Base-by-base conservation (phyloP, 257 asterid genomes). In the Fraxinus pennsylvanica region DNA sequence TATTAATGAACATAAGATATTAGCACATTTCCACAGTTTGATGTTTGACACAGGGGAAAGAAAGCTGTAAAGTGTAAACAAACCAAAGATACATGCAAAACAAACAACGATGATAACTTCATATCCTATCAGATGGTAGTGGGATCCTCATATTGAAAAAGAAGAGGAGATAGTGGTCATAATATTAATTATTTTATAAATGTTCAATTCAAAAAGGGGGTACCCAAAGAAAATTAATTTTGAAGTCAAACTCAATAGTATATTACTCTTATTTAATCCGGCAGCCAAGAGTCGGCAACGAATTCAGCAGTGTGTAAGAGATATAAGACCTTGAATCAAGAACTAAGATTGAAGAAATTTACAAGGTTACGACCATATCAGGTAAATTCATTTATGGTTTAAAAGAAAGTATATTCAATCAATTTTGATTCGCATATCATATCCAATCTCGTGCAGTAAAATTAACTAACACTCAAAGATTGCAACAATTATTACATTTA, bases 21-120 rank as follows among this genome's bases (percentile, higher is more conserved):
- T 68, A 27, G 29, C 73, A 69, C 50, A 71, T 71, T 76, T 81
- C 66, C 75, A 65, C 17, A 30, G 74, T 32, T 50, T 21, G 63
- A 71, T 54, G 70, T 67, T 30, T 38, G 15, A 39, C 27, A 30
- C 39, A 2, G 17, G 47, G 32, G 59, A 63, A 63, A 19, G 9
- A 27, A 25, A 9, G 19, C 69, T 27, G 69, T 63, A 63, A 25
- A 61, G 15, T 39, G 45, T 39, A 39, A 39, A 39, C 45, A 39
- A 7, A 9, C 33, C 9, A 61, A 61, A 25, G 32, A 25, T 22
- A 61, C 13, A 22, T 6, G 25, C 30, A n/a, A 21, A 59, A 63
- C n/a, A 22, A 63, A 63, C 69, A 3, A 3, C 6, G 69, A 25
- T 63, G 68, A 63, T 25, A 63, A 63, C 8, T 27, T 27, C 10